Conservation (phyloP, 2,329 filamentous ascomycete species). For the Xylariaceae sp. region DNA sequence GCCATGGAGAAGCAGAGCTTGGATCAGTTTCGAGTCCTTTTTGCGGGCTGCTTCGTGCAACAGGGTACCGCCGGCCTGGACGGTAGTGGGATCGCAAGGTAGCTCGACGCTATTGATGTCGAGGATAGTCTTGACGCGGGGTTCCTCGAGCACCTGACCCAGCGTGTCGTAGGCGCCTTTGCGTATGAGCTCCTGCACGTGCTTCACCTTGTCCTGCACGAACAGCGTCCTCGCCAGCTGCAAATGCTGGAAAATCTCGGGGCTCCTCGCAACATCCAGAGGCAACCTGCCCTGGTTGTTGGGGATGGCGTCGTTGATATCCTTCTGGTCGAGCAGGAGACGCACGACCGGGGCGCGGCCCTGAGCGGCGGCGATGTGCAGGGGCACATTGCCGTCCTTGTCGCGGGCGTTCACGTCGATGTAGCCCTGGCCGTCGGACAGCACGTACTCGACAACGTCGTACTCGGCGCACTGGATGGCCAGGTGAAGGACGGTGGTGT, state of each 20-base stretch:
- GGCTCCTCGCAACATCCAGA: constrained; percentile 80
- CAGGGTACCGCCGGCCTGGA: constrained; percentile 80
- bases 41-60: constrained; percentile 89
- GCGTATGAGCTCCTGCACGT: constrained; percentile 73
- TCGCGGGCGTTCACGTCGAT: constrained; percentile 86
- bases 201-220: constrained; percentile 75
- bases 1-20: constrained; percentile 84
- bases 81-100: constrained; percentile 68
- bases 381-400: constrained; percentile 86
- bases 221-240: constrained; percentile 87
- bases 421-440: constrained; percentile 60
- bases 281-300: constrained; percentile 82
- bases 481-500: constrained; percentile 85
- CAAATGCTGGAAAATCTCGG: constrained; percentile 91
- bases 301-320: constrained; percentile 78
- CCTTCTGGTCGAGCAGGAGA: constrained; percentile 71
- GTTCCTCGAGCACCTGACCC: constrained; percentile 74
- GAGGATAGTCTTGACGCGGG: constrained; percentile 74
- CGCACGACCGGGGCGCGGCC: constrained; percentile 75
- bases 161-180: constrained; percentile 68
- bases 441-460: constrained; percentile 87
- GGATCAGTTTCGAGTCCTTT: constrained; percentile 79
- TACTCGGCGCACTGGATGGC: constrained; percentile 93
- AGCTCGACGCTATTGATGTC: constrained; percentile 92
- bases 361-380: constrained; percentile 80